Evolutionary conservation across 2,329 filamentous ascomycete species (phyloP).

Genomic region (Colletotrichum plurivorum): DNA sequence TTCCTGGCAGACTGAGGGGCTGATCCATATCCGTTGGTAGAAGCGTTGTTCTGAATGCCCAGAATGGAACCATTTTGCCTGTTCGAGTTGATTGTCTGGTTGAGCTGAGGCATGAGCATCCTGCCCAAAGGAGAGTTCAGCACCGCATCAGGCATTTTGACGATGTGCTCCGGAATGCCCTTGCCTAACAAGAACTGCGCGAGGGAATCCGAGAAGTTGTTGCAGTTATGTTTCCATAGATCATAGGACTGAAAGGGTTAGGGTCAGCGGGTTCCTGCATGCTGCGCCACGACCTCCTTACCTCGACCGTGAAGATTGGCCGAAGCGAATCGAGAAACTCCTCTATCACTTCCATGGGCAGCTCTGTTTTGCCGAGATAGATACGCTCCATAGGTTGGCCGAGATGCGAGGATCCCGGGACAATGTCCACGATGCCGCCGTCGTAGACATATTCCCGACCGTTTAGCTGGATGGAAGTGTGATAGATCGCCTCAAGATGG

Average conservation of each 20-base stretch:
- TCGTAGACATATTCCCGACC: slow-evolving; percentile 94
- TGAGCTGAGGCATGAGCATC: slow-evolving; percentile 83
- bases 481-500: slow-evolving; percentile 91
- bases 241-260: slow-evolving; percentile 79
- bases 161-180: slow-evolving; percentile 90
- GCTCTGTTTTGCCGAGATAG: slow-evolving; percentile 80
- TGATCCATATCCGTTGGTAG: slow-evolving; percentile 39
- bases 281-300: slow-evolving; percentile 49
- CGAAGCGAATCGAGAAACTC: slow-evolving; percentile 91
- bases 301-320: slow-evolving; percentile 85
- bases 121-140: slow-evolving; percentile 89
- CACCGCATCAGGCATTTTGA: slow-evolving; percentile 86
- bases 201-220: slow-evolving; percentile 96
- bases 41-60: slow-evolving; percentile 59
- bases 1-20: slow-evolving; percentile 43
- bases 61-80: slow-evolving; percentile 67
- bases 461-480: slow-evolving; percentile 89
- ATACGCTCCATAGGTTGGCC: slow-evolving; percentile 85
- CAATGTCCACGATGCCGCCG: slow-evolving; percentile 85
- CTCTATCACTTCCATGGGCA: slow-evolving; percentile 85
- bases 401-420: slow-evolving; percentile 87
- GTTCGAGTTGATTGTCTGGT: slow-evolving; percentile 64
- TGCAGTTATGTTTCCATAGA: slow-evolving; percentile 93
- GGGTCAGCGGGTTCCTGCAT: not conserved
- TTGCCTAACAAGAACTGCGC: slow-evolving; percentile 90